A percentile compares a stretch with the other conserved stretches of the same genome.
Conservation (phyloP, 139 green algal genomes). For the Chlorella sp. region DNA sequence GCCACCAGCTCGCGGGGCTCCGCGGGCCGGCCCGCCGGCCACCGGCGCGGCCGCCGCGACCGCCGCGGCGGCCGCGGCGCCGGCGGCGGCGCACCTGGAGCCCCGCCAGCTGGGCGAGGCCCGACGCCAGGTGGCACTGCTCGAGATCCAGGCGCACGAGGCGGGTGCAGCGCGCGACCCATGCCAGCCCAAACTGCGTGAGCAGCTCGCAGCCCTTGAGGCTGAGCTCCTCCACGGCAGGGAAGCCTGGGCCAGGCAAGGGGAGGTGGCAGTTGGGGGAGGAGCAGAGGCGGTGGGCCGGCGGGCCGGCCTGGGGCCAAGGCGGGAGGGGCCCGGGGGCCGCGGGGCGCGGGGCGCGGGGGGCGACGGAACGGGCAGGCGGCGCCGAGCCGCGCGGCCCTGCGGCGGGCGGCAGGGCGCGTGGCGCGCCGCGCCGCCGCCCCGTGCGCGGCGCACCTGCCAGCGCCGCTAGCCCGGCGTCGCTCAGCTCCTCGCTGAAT, state of each 20-base stretch:
- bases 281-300: neutral
- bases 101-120: neutral
- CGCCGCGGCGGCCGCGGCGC: conserved; percentile 19
- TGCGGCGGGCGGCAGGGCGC: neutral
- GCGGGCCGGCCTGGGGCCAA: neutral
- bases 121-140: conserved; percentile 17
- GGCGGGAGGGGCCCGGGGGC: neutral
- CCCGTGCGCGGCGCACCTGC: neutral
- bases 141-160: conserved; percentile 36
- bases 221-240: conserved; percentile 28
- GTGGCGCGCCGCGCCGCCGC: too few species aligned
- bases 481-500: conserved; percentile 36
- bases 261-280: neutral
- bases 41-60: neutral
- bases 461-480: conserved; percentile 29
- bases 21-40: neutral
- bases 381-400: neutral
- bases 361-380: neutral
- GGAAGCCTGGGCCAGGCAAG: conserved; percentile 26
- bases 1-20: too few species aligned
- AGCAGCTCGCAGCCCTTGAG: conserved; percentile 42
- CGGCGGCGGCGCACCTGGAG: conserved; percentile 47
- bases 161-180: conserved; percentile 9
- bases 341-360: neutral
- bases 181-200: conserved; percentile 1